Base-by-base conservation (phyloP, 2,329 filamentous ascomycete species). In the Bipolaris zeicola region DNA sequence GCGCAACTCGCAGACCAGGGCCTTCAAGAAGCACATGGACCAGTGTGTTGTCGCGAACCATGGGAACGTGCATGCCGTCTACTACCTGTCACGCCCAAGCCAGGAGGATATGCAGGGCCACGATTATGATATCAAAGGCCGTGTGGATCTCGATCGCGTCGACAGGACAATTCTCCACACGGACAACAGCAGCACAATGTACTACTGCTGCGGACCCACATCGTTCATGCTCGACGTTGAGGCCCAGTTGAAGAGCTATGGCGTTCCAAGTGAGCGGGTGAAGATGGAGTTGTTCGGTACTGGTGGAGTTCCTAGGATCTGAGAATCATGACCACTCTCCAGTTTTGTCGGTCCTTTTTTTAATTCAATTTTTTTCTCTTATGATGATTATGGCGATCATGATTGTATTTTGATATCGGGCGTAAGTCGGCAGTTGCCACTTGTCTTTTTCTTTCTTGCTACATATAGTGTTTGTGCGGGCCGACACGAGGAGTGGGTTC, bases 151-250 rank as follows among this genome's bases (percentile, higher is more conserved):
- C n/a, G 74, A 78, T 31, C 81, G 79, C 52, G 70, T 91, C 36
- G 81, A 84, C 60, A 71, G 75, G 22, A 77, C 83, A 0, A 78
- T 84, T 43, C 76, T 93, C n/a, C 85, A 82, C 62, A 69, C 87
- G 1, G 76, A 79, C 18, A 78, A 88, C 63, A 47, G 74, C 0
- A 76, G 76, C 41, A 81, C 90, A 0, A 79, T 87, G 67, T 93
- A 92, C 73, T 92, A 85, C 65, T 77, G 91, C 50, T 93, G 90
- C 68, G 90, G 90, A 0, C 89, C 90, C 0, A 80, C 82, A 57
- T 70, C 73, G 6, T 93, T 92, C 79, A 93, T 93, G 90, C 66
- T 81, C 8, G 83, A 85, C 36, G 77, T 84, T 20, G 78, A 84
- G 61, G 73, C 76, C 6, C 81, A 78, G 63, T 77, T 92, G 54